Base-by-base conservation (phyloP, 176 grass and related monocot species). In the Ampelocalamus luodianensis region DNA sequence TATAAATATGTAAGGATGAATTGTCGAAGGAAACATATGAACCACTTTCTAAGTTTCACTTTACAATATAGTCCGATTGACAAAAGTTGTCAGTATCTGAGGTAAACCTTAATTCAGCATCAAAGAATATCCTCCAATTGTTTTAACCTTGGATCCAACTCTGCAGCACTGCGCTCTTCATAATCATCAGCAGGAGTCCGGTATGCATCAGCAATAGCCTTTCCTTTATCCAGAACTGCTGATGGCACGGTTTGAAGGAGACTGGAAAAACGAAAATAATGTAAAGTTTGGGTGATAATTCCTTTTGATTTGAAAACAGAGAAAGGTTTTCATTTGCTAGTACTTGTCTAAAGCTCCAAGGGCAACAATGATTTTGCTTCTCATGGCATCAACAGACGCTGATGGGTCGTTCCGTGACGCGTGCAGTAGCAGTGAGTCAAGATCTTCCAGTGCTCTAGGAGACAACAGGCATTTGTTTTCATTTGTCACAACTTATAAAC, bases 181-280 rank as follows among this genome's bases (percentile, higher is more conserved):
- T 83, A 89, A 23, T 81, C 82, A 60, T 87, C 74, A 22, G 67
- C 43, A 40, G 95, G 92, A 67, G 79, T 84, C 62, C 82, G 85
- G 83, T 95, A 98, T 65, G 95, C 91, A 79, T 98, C 93, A 77
- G 95, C 95, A 79, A 98, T 98, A 7, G 93, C 95, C 85, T 98
- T 98, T 23, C 92, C 95, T 93, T 98, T 92, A 42, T 98, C 93
- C 71, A 95, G 59, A 17, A 93, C 85, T 16, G 76, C 83, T 39
- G 86, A 77, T 45, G 95, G 93, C 22, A 98, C 95, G 4, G 95
- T 98, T 70, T 95, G 81, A 83, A 98, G 83, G 38, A 98, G 89
- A 49, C 95, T 98, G 83, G 49, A 87, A 91, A 42, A 43, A 76
- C 10, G 80, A 2, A 74, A 68, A 59, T 4, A 49, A 23, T 3